Percentiles rank a stretch among this genome's conserved stretches.
Evolutionary conservation across 768 basidiomycete species (phyloP).

Genomic region (Tylopilus vinaceipallidus): DNA sequence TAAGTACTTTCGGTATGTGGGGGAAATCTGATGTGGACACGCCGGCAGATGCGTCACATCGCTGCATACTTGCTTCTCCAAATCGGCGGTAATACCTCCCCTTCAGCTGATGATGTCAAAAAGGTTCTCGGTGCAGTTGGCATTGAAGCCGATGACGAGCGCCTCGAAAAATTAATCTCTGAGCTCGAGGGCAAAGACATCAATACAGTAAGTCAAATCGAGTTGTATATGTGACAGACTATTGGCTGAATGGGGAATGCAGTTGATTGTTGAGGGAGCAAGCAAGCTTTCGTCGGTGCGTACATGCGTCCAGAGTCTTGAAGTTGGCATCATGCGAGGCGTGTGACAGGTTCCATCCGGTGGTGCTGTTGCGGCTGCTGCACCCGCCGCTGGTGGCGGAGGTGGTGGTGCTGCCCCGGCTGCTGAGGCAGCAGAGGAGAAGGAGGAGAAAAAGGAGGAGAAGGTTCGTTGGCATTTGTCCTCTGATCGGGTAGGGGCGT

Average conservation of each 20-base stretch:
- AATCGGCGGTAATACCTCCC: constrained; percentile 86
- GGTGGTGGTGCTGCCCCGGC: constrained; percentile 49
- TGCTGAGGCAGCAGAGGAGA: constrained; percentile 67
- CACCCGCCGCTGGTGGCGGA: constrained; percentile 45
- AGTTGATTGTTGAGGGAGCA: constrained; percentile 92
- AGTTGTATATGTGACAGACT: background rate
- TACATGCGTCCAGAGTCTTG: constrained; percentile 11
- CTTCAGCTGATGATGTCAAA: constrained; percentile 85
- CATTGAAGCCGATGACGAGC: constrained; percentile 82
- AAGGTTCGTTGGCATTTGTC: constrained; percentile 50
- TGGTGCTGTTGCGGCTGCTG: constrained; percentile 66
- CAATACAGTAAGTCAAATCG: constrained; percentile 56
- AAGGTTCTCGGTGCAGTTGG: constrained; percentile 83
- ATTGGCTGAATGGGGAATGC: constrained; percentile 4
- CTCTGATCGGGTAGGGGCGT: background rate
- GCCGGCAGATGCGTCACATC: constrained; percentile 78
- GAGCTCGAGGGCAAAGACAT: constrained; percentile 92
- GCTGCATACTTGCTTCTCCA: constrained; percentile 98
- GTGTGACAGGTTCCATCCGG: constrained; percentile 82
- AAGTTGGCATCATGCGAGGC: constrained; percentile 3
- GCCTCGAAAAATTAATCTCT: constrained; percentile 77
- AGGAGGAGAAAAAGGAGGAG: constrained; percentile 89
- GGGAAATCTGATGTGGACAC: background rate
- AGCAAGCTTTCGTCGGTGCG: constrained; percentile 91
- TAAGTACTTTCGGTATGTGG: constrained; percentile 24